Evolutionary conservation across 768 basidiomycete genomes (phyloP).

Genomic region (Phylloporus rhodoxanthus): DNA sequence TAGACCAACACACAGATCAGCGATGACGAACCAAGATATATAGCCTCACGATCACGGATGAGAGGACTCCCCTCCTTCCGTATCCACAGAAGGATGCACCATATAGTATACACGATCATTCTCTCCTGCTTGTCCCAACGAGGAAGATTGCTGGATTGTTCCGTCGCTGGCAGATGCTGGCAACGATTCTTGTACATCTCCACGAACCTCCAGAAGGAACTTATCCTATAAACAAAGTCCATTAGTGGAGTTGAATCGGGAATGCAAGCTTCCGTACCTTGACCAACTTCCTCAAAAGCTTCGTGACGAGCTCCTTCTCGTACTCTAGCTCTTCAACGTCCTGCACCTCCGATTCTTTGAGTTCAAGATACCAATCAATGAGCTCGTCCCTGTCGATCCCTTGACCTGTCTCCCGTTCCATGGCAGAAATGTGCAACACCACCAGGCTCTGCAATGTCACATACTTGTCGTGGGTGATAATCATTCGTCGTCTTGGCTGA

Average conservation of each 20-base stretch:
- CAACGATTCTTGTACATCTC: slow-evolving; percentile 77
- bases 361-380: slow-evolving; percentile 95
- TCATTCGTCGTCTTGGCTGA: slow-evolving; percentile 66
- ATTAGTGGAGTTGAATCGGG: not conserved
- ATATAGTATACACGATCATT: slow-evolving; percentile 76
- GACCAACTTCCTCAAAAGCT: slow-evolving; percentile 83
- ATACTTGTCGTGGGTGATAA: slow-evolving; percentile 96
- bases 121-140: slow-evolving; percentile 46
- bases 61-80: slow-evolving; percentile 44
- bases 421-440: slow-evolving; percentile 71
- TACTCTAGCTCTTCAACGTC: slow-evolving; percentile 85
- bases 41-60: slow-evolving; percentile 13
- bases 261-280: slow-evolving; percentile 51
- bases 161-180: slow-evolving; percentile 57
- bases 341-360: slow-evolving; percentile 75
- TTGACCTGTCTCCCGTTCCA: slow-evolving; percentile 67
- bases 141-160: slow-evolving; percentile 42
- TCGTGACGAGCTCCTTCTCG: slow-evolving; percentile 84
- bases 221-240: slow-evolving; percentile 52
- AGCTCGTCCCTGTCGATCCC: slow-evolving; percentile 88
- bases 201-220: slow-evolving; percentile 76
- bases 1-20: slow-evolving; percentile 10
- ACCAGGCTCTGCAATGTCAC: slow-evolving; percentile 84
- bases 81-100: slow-evolving; percentile 85
- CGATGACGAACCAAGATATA: not conserved